A percentile compares a stretch with the other conserved stretches of the same genome.
These are phyloP conservation scores for Cladophialophora yegresii DNA, from an alignment of 2,329 filamentous ascomycete genomes.

Conservation along the genomic window DNA sequence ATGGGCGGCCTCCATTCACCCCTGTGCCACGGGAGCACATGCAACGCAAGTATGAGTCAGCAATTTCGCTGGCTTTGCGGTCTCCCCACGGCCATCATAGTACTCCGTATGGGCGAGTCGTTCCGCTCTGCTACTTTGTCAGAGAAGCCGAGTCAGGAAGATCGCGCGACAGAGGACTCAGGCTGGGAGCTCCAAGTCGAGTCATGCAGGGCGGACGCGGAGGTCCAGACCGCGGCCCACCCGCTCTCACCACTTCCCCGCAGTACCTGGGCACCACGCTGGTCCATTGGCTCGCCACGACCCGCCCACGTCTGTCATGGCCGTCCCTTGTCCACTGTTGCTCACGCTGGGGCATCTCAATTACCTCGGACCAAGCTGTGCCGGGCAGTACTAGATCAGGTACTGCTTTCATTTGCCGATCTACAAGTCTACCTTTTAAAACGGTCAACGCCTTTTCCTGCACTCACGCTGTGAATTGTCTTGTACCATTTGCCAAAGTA, in stretches of 20 bases:
- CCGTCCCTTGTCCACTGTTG: not conserved
- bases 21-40: not conserved
- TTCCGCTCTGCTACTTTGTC: not conserved
- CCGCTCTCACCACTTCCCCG: conserved; percentile 7
- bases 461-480: not conserved
- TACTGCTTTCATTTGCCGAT: not conserved
- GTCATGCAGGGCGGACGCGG: not conserved
- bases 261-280: conserved; percentile 6
- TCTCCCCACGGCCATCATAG: not conserved
- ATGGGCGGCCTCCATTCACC: not conserved
- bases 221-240: not conserved
- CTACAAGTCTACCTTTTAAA: conserved; percentile 2
- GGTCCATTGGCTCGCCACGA: not conserved
- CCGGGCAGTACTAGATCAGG: conserved; percentile 6
- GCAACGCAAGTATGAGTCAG: not conserved
- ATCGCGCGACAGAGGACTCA: not conserved
- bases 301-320: too few species aligned
- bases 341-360: not conserved
- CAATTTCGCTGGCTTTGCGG: not conserved
- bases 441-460: not conserved
- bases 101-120: not conserved
- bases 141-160: not conserved
- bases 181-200: not conserved
- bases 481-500: not conserved
- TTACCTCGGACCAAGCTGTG: conserved; percentile 8